phyloP scores from a whole-genome alignment of 2,329 filamentous ascomycete species.

The Pezicula rhizophila region DNA sequence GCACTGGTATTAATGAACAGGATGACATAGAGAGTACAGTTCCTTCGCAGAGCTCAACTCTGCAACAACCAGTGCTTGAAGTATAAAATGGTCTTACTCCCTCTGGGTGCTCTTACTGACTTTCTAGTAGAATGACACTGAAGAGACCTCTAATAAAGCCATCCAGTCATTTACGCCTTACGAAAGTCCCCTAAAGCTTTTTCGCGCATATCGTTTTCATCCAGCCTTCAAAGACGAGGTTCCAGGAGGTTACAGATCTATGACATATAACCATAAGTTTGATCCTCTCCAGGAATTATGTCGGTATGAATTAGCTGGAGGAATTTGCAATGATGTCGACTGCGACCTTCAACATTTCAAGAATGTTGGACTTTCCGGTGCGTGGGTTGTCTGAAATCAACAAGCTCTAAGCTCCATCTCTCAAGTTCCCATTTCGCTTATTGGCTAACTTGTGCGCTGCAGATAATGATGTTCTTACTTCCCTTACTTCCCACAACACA shows the following conservation, averaged over 20 bases:
- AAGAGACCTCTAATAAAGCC: slow-evolving; percentile 5
- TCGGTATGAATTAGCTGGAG: slow-evolving; percentile 64
- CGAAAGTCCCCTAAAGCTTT: slow-evolving; percentile 73
- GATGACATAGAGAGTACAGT: slow-evolving; percentile 13
- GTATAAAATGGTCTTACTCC: slow-evolving; percentile 16
- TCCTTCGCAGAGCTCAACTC: slow-evolving; percentile 9
- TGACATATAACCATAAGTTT: slow-evolving; percentile 92
- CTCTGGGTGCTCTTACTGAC: slow-evolving; percentile 18
- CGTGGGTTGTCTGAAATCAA: slow-evolving; percentile 39
- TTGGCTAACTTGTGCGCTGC: slow-evolving; percentile 31
- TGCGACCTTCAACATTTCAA: slow-evolving; percentile 80
- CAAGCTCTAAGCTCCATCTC: slow-evolving; percentile 14
- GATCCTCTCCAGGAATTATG: slow-evolving; percentile 70
- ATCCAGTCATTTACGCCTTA: slow-evolving; percentile 52
- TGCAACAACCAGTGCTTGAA: slow-evolving; percentile 13
- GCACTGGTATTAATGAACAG: slow-evolving; percentile 21
- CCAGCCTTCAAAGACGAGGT: slow-evolving; percentile 66
- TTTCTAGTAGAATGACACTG: slow-evolving; percentile 9
- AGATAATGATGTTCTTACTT: slow-evolving; percentile 71
- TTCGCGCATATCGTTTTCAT: slow-evolving; percentile 88
- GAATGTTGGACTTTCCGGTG: slow-evolving; percentile 67
- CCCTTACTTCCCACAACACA: slow-evolving; percentile 62
- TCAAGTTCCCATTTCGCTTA: slow-evolving; percentile 23
- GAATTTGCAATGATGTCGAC: slow-evolving; percentile 63
- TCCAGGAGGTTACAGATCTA: slow-evolving; percentile 72